Percentiles rank a stretch among this genome's conserved stretches.
Conservation (phyloP, 1,139 yeast genomes). For the Suhomyces maxii region DNA sequence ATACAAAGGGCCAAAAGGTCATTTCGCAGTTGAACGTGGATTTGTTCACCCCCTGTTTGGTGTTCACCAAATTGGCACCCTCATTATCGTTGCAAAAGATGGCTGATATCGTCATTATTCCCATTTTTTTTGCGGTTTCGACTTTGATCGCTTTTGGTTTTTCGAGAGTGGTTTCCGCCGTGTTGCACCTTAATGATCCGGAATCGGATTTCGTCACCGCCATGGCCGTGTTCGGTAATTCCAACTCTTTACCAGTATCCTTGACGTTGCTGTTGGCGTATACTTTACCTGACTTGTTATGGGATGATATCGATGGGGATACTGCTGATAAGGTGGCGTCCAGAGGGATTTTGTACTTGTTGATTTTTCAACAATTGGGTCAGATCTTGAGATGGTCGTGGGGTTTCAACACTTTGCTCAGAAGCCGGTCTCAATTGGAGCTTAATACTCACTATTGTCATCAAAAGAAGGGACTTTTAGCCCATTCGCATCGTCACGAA, state of each 20-base stretch:
- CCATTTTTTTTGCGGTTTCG: conserved; percentile 65
- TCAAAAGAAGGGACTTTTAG: conserved; percentile 7
- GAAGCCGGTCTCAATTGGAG: conserved; percentile 48
- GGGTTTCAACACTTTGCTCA: conserved; percentile 79
- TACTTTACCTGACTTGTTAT: conserved; percentile 67
- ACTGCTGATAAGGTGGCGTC: conserved; percentile 71
- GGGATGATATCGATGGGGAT: conserved; percentile 74
- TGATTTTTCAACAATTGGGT: conserved; percentile 83
- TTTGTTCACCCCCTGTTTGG: conserved; percentile 81
- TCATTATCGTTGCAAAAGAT: conserved; percentile 66
- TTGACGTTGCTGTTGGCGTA: conserved; percentile 69
- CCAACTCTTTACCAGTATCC: conserved; percentile 79
- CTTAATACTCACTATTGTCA: conserved; percentile 31
- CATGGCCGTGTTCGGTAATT: conserved; percentile 86
- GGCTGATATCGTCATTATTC: conserved; percentile 69
- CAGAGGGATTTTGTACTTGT: conserved; percentile 72
- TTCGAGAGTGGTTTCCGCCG: conserved; percentile 48
- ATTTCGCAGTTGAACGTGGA: conserved; percentile 72
- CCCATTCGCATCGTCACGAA: conserved; percentile 10
- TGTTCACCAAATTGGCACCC: conserved; percentile 76
- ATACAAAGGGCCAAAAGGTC: conserved; percentile 62
- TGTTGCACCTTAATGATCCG: conserved; percentile 55
- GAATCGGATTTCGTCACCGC: conserved; percentile 83
- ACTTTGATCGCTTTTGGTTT: conserved; percentile 61
- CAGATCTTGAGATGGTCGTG: conserved; percentile 87